Percentiles rank a stretch among this genome's conserved stretches.
phyloP scores from a whole-genome alignment of 1,139 yeast genomes.

The Entelexis sorbosivorans region DNA sequence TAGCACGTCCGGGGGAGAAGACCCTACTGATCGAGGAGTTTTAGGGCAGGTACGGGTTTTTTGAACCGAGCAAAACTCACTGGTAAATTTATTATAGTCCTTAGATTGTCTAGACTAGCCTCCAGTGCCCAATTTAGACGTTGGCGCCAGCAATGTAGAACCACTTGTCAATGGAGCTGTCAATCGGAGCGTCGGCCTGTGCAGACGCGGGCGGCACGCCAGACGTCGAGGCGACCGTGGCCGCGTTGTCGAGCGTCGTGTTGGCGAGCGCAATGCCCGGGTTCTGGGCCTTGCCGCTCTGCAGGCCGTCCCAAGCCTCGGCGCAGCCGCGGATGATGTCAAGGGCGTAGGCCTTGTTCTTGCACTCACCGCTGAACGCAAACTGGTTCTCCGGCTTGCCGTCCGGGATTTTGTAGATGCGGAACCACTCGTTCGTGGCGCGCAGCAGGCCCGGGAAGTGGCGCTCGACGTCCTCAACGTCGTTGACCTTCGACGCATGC shows the following conservation, averaged over 20 bases:
- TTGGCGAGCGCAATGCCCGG: conserved; percentile 45
- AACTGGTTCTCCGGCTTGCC: conserved; percentile 83
- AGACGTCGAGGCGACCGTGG: conserved; percentile 33
- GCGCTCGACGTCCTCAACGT: conserved; percentile 69
- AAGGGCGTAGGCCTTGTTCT: conserved; percentile 58
- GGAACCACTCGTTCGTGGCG: conserved; percentile 86
- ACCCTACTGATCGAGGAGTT: too few relatives aligned
- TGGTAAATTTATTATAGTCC: too few relatives aligned
- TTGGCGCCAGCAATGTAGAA: conserved; percentile 89
- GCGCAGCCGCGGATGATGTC: conserved; percentile 64
- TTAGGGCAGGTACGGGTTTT: too few relatives aligned
- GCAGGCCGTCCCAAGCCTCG: conserved; percentile 63
- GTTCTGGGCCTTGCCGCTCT: conserved; percentile 43
- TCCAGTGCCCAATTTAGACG: too few relatives aligned
- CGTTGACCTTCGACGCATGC: conserved; percentile 60
- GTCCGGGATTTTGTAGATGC: conserved; percentile 88
- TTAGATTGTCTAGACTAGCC: too few relatives aligned
- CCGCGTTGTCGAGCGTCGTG: conserved; percentile 53
- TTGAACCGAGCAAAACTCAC: too few relatives aligned
- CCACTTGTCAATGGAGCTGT: conserved; percentile 96
- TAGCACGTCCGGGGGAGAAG: too few relatives aligned
- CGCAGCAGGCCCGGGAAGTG: conserved; percentile 77
- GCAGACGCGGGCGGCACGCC: conserved; percentile 47
- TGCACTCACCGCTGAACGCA: conserved; percentile 74
- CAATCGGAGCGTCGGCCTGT: conserved; percentile 83